Conservation (phyloP, 768 basidiomycete genomes). For the Boletellus sp. region DNA sequence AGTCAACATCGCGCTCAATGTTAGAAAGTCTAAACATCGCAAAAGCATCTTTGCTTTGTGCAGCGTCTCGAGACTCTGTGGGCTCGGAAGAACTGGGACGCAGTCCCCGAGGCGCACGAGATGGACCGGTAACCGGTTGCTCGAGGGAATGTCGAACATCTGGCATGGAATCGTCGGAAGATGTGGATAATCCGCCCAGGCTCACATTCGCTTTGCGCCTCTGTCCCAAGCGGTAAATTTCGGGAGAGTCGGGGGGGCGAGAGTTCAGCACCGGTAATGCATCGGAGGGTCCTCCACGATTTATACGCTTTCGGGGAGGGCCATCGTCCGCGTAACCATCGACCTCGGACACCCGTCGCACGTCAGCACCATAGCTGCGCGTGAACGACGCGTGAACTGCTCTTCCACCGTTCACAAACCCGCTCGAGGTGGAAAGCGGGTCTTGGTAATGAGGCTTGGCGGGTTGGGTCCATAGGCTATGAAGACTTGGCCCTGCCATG, state of each 20-base stretch:
- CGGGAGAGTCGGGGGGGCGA: constrained; percentile 51
- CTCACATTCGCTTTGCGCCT: constrained; percentile 39
- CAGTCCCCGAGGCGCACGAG: constrained; percentile 55
- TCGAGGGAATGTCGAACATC: constrained; percentile 42
- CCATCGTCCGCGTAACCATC: constrained; percentile 48
- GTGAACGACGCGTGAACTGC: constrained; percentile 53
- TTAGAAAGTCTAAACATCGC: constrained; percentile 62
- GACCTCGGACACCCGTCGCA: constrained; percentile 36
- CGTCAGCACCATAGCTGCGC: constrained; percentile 37
- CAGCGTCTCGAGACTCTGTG: constrained; percentile 23
- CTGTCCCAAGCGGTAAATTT: constrained; percentile 50
- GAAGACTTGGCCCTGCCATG: constrained; percentile 37
- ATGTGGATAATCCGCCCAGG: constrained; percentile 46
- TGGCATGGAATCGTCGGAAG: constrained; percentile 68
- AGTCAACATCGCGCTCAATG: constrained; percentile 38
- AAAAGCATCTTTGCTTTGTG: constrained; percentile 33
- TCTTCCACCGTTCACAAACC: constrained; percentile 44
- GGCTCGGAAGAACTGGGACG: constrained; percentile 33
- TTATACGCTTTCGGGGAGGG: constrained; percentile 68
- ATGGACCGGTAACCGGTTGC: constrained; percentile 35
- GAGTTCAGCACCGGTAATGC: constrained; percentile 22
- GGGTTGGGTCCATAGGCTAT: constrained; percentile 37
- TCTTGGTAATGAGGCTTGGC: constrained; percentile 39
- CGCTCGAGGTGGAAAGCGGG: constrained; percentile 56
- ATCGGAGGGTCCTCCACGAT: constrained; percentile 46